phyloP scores from a whole-genome alignment of 2,329 filamentous ascomycete species.

The Exophiala lecanii-corni region DNA sequence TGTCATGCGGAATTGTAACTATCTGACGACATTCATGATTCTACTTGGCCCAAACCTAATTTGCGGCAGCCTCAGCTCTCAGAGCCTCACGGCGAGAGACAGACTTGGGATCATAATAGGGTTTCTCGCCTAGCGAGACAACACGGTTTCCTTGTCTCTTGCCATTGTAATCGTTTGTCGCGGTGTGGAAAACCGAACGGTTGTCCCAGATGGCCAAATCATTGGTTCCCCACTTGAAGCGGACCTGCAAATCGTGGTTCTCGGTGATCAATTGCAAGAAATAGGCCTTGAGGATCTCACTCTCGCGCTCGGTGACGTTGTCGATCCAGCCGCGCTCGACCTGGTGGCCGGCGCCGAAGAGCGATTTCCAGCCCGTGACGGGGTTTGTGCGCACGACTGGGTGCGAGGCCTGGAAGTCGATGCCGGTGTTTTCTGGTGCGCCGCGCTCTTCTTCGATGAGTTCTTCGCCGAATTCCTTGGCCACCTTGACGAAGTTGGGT shows the following conservation, averaged over 20 bases:
- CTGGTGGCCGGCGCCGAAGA: slow-evolving; percentile 34
- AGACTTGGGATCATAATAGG: slow-evolving; percentile 47
- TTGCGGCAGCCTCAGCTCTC: neutral
- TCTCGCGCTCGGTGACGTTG: slow-evolving; percentile 32
- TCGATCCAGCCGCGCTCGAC: slow-evolving; percentile 31
- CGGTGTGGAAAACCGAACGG: slow-evolving; percentile 52
- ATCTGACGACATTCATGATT: too few species aligned
- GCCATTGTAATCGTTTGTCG: slow-evolving; percentile 51
- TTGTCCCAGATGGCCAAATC: slow-evolving; percentile 58
- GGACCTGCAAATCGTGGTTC: slow-evolving; percentile 41
- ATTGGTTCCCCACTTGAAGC: slow-evolving; percentile 37
- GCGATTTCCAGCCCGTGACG: slow-evolving; percentile 59
- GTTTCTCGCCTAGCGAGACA: slow-evolving; percentile 51
- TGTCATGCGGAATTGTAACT: too few species aligned
- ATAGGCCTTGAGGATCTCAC: slow-evolving; percentile 31
- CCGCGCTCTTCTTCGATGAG: slow-evolving; percentile 1
- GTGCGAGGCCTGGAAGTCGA: slow-evolving; percentile 45
- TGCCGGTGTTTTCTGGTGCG: slow-evolving; percentile 54
- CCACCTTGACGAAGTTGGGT: slow-evolving; percentile 31
- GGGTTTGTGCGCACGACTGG: slow-evolving; percentile 59
- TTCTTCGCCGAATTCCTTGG: slow-evolving; percentile 18
- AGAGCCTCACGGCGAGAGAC: slow-evolving; percentile 15
- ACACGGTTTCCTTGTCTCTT: slow-evolving; percentile 48
- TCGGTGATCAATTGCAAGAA: slow-evolving; percentile 34
- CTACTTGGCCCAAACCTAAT: too few species aligned